phyloP scores from a whole-genome alignment of 441 rosid species.

The Theobroma grandiflorum region DNA sequence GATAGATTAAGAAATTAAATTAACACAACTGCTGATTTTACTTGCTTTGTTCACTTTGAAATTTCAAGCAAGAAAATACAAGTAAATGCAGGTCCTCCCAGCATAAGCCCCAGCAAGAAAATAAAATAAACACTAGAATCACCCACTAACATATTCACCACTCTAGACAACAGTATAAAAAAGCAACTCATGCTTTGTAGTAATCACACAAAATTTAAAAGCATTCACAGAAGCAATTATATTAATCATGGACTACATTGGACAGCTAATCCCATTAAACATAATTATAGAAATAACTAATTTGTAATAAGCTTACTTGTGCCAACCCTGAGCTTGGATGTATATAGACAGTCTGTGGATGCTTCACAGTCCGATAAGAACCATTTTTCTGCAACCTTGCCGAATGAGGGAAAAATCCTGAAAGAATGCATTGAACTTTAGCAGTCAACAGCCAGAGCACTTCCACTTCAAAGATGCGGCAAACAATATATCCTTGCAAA shows the following conservation, averaged over 20 bases:
- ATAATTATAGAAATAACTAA: constrained; percentile 1
- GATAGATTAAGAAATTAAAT: background rate
- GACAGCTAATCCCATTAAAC: background rate
- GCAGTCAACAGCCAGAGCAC: constrained; percentile 20
- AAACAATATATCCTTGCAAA: background rate
- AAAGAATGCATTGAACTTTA: constrained; percentile 32
- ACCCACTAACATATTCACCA: background rate
- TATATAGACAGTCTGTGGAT: constrained; percentile 91
- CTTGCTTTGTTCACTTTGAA: constrained; percentile 8
- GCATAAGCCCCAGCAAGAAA: constrained; percentile 2
- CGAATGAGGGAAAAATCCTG: constrained; percentile 95
- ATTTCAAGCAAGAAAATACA: constrained; percentile 9
- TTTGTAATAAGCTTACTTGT: constrained; percentile 54
- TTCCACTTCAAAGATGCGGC: constrained; percentile 4
- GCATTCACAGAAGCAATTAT: constrained; percentile 12
- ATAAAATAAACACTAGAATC: constrained; percentile 11
- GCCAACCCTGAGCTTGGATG: constrained; percentile 97
- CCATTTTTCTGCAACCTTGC: constrained; percentile 94
- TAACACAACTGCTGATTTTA: constrained; percentile 10
- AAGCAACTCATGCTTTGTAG: background rate
- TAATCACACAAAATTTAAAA: background rate
- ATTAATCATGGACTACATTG: background rate
- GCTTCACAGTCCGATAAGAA: constrained; percentile 88
- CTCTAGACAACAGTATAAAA: background rate
- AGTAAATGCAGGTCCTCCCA: background rate